A percentile compares a stretch with the other conserved stretches of the same genome.
These are phyloP conservation scores for Dothideomycetidae sp. DNA, from an alignment of 2,329 filamentous ascomycete genomes.

Conservation along the genomic window DNA sequence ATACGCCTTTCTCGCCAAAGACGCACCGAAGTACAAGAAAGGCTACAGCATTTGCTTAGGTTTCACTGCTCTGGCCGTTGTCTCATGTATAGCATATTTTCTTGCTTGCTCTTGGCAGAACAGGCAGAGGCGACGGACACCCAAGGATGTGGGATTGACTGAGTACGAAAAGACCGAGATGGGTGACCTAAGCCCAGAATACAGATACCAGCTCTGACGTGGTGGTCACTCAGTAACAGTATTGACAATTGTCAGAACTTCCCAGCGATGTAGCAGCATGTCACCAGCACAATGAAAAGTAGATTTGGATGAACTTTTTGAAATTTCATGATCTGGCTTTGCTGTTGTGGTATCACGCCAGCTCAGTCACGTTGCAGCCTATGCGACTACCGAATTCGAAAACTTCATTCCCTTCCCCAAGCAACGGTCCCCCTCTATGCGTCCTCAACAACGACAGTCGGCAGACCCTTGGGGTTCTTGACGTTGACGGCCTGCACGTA, in stretches of 20 bases:
- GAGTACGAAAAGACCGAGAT: conserved; percentile 48
- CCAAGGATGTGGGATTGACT: conserved; percentile 36
- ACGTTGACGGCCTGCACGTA: conserved; percentile 99
- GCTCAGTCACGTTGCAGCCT: background rate
- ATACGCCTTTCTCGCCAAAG: conserved; percentile 37
- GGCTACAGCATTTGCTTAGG: conserved; percentile 67
- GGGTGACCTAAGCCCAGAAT: conserved; percentile 46
- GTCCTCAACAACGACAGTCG: conserved; percentile 73
- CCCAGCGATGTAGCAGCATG: too few relatives aligned
- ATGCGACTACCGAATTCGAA: background rate
- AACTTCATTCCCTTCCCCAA: background rate
- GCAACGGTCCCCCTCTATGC: conserved; percentile 27
- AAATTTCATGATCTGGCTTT: background rate
- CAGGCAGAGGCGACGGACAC: conserved; percentile 37
- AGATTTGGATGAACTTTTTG: background rate
- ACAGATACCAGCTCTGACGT: conserved; percentile 42
- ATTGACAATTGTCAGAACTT: too few relatives aligned
- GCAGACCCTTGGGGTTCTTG: conserved; percentile 96
- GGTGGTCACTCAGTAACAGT: background rate
- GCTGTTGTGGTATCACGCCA: background rate
- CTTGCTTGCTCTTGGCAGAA: conserved; percentile 47
- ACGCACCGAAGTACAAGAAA: conserved; percentile 53
- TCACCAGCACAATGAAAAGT: too few relatives aligned
- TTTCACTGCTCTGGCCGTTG: conserved; percentile 54
- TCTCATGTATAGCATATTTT: conserved; percentile 48